A percentile compares a stretch with the other conserved stretches of the same genome.
Conservation (phyloP, 495 filamentous ascomycete species). For the Stereocaulon alpinum region DNA sequence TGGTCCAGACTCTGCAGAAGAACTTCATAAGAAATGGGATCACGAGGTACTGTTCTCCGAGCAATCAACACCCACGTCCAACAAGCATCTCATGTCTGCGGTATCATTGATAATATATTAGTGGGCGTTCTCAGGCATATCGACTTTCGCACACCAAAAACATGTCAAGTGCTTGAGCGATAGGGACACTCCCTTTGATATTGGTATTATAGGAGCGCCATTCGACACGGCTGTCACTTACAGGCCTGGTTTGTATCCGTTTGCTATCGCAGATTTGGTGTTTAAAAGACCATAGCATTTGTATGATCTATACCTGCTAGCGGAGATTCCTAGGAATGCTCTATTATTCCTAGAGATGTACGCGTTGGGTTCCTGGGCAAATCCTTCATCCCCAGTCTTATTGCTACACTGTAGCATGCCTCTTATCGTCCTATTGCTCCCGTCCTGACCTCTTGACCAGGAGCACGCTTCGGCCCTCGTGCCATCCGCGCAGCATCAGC, state of each 20-base stretch:
- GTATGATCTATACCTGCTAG: background rate
- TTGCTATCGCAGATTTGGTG: background rate
- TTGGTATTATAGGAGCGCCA: slow-evolving; percentile 70
- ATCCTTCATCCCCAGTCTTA: background rate
- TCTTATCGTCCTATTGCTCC: slow-evolving; percentile 20
- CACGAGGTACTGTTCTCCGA: slow-evolving; percentile 32
- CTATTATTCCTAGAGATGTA: background rate
- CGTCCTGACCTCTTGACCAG: slow-evolving; percentile 33
- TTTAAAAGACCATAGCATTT: background rate
- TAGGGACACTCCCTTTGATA: slow-evolving; percentile 58
- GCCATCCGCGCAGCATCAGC: slow-evolving; percentile 71
- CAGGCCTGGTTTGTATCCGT: slow-evolving; percentile 48
- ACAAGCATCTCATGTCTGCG: background rate
- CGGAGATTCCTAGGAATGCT: background rate
- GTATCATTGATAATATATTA: slow-evolving; percentile 24
- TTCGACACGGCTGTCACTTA: slow-evolving; percentile 80
- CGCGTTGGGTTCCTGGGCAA: background rate
- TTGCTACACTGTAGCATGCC: background rate
- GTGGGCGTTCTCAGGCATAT: slow-evolving; percentile 71
- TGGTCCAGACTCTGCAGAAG: slow-evolving; percentile 22
- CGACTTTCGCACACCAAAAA: slow-evolving; percentile 68
- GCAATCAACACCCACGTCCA: background rate
- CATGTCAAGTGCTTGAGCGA: slow-evolving; percentile 64
- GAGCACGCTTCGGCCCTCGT: slow-evolving; percentile 71
- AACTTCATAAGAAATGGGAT: slow-evolving; percentile 44